phyloP scores from a whole-genome alignment of 805 yeast species.

The Huiozyma naganishii region DNA sequence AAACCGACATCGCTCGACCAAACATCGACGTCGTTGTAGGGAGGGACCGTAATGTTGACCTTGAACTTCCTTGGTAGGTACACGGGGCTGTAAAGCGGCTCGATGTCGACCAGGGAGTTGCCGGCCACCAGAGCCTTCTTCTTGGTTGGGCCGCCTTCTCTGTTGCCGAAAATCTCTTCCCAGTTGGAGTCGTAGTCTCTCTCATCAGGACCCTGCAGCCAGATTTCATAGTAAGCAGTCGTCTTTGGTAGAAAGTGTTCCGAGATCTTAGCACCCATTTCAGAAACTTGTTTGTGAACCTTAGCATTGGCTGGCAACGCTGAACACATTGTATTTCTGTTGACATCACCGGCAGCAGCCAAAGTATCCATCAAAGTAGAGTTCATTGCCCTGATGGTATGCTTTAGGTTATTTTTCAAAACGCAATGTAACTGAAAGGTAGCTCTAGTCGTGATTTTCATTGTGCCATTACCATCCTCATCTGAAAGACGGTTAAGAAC shows the following conservation, averaged over 20 bases:
- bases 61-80: constrained; percentile 94
- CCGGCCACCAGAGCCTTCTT: constrained; percentile 81
- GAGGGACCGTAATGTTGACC: constrained; percentile 90
- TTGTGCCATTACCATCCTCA: constrained; percentile 80
- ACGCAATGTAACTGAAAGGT: constrained; percentile 95
- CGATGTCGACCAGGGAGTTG: constrained; percentile 67
- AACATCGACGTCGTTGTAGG: constrained; percentile 92
- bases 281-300: constrained; percentile 65
- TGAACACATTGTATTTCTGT: constrained; percentile 87
- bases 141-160: constrained; percentile 69
- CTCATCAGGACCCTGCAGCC: constrained; percentile 81
- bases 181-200: constrained; percentile 55
- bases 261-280: constrained; percentile 53
- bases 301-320: constrained; percentile 82
- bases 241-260: constrained; percentile 82
- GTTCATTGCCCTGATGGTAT: constrained; percentile 88
- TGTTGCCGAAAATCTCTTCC: constrained; percentile 52
- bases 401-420: constrained; percentile 78
- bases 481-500: constrained; percentile 73
- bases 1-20: constrained; percentile 93
- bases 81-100: constrained; percentile 78
- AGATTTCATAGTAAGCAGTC: constrained; percentile 92
- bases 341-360: constrained; percentile 98
- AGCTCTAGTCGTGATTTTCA: constrained; percentile 92
- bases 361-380: constrained; percentile 83